Evolutionary conservation across 495 filamentous ascomycete genomes (phyloP).

Genomic region (Aspergillus mulundensis): DNA sequence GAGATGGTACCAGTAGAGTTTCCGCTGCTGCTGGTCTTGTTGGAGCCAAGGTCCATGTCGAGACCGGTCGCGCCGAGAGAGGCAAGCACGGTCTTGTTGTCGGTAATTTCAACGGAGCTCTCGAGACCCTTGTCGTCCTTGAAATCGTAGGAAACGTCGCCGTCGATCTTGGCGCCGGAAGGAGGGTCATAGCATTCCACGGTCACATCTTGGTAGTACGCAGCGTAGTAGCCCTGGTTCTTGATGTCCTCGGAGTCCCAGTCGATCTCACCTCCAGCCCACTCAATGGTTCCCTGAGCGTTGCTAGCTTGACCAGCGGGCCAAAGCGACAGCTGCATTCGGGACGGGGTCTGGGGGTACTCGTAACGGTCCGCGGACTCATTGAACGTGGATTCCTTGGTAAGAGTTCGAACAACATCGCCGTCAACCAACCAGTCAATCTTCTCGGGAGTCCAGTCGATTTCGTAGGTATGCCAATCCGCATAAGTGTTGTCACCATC

Average conservation of each 20-base stretch:
- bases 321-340: slow-evolving; percentile 94
- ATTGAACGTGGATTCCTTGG: slow-evolving; percentile 80
- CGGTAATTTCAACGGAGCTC: slow-evolving; percentile 67
- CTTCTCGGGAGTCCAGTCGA: slow-evolving; percentile 84
- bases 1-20: slow-evolving; percentile 18
- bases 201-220: slow-evolving; percentile 68
- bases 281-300: slow-evolving; percentile 77
- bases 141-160: slow-evolving; percentile 71
- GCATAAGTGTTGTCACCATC: slow-evolving; percentile 64
- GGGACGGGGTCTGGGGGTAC: slow-evolving; percentile 90
- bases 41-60: slow-evolving; percentile 53
- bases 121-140: slow-evolving; percentile 62
- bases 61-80: slow-evolving; percentile 74
- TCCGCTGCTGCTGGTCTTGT: slow-evolving; percentile 21
- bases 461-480: slow-evolving; percentile 85
- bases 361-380: slow-evolving; percentile 73
- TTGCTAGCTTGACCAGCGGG: slow-evolving; percentile 80
- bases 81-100: slow-evolving; percentile 72
- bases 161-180: slow-evolving; percentile 53
- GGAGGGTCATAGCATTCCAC: slow-evolving; percentile 83
- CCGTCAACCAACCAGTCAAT: slow-evolving; percentile 87
- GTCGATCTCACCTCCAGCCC: slow-evolving; percentile 87
- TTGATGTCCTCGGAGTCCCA: slow-evolving; percentile 83
- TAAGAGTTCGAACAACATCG: slow-evolving; percentile 63
- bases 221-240: slow-evolving; percentile 83